phyloP scores from a whole-genome alignment of 352 stramenopile species.

The Phytopythium mirpurense region DNA sequence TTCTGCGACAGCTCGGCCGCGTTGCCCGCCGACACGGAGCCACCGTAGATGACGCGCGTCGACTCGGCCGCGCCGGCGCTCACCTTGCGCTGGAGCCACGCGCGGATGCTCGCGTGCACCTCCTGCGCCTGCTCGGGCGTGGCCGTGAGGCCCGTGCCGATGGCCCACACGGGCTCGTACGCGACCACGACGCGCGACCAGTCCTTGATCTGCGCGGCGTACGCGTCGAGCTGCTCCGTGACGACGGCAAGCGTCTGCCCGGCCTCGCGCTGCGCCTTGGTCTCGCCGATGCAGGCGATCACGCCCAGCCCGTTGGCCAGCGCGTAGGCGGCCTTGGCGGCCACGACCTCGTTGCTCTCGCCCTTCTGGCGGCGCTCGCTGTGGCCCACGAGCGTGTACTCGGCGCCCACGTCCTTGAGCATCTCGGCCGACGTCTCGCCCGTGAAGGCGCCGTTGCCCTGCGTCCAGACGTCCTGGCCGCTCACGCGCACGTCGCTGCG shows the following conservation, averaged over 20 bases:
- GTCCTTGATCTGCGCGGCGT: conserved; percentile 85
- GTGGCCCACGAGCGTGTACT: conserved; percentile 96
- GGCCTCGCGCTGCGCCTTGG: conserved; percentile 91
- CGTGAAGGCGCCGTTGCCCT: conserved; percentile 95
- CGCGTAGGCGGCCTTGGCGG: conserved; percentile 92
- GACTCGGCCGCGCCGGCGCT: conserved; percentile 86
- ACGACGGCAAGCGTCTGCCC: conserved; percentile 93
- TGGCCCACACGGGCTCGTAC: conserved; percentile 98
- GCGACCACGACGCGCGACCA: conserved; percentile 96
- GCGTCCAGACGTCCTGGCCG: conserved; percentile 94
- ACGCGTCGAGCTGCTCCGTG: conserved; percentile 91
- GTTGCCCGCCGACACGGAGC: conserved; percentile 92
- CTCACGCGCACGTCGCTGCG: conserved; percentile 70
- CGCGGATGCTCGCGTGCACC: conserved; percentile 94
- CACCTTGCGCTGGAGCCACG: conserved; percentile 92
- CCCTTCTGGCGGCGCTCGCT: conserved; percentile 93
- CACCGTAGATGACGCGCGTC: conserved; percentile 97
- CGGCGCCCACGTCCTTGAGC: conserved; percentile 93
- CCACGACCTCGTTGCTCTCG: conserved; percentile 91
- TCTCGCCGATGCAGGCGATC: conserved; percentile 97
- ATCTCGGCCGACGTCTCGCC: conserved; percentile 98
- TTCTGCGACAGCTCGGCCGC: conserved; percentile 92
- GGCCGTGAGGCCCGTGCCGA: conserved; percentile 97
- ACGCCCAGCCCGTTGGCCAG: conserved; percentile 92
- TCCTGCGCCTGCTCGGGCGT: conserved; percentile 98